Evolutionary conservation across 2,329 filamentous ascomycete species (phyloP).

Genomic region (Cordyceps tenuipes): DNA sequence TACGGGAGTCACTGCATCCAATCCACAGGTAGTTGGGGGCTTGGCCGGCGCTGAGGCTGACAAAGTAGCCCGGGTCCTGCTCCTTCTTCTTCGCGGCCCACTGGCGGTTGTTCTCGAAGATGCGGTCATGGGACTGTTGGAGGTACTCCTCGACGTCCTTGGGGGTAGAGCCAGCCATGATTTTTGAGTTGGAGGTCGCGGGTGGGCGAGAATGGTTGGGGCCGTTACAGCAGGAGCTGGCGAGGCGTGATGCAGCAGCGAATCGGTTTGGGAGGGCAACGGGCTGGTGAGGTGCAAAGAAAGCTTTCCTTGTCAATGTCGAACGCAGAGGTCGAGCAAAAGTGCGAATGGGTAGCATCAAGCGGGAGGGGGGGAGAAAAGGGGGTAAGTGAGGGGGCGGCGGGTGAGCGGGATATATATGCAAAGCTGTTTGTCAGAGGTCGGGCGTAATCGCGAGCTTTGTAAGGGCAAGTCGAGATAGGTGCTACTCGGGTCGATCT

Average conservation of each 20-base stretch:
- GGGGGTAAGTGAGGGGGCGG: neutral
- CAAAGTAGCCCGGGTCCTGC: slow-evolving; percentile 58
- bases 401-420: neutral
- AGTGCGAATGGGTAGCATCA: slow-evolving; percentile 11
- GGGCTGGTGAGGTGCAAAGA: neutral
- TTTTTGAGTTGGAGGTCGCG: slow-evolving; percentile 4
- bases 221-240: slow-evolving; percentile 9
- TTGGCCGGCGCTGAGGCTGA: slow-evolving; percentile 55
- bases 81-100: slow-evolving; percentile 54
- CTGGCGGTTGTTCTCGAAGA: slow-evolving; percentile 60
- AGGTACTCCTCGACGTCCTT: slow-evolving; percentile 47
- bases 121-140: slow-evolving; percentile 53
- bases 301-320: neutral
- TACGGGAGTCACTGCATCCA: slow-evolving; percentile 82
- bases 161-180: slow-evolving; percentile 23
- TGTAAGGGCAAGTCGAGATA: slow-evolving; percentile 9
- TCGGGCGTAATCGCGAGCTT: slow-evolving; percentile 1
- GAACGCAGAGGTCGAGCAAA: slow-evolving; percentile 9
- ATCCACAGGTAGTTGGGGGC: slow-evolving; percentile 74
- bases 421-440: neutral
- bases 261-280: neutral
- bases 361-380: neutral
- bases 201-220: neutral
- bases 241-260: neutral
- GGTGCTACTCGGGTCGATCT: neutral